Conservation (phyloP, 2,329 filamentous ascomycete species). For the Aspergillus bombycis region DNA sequence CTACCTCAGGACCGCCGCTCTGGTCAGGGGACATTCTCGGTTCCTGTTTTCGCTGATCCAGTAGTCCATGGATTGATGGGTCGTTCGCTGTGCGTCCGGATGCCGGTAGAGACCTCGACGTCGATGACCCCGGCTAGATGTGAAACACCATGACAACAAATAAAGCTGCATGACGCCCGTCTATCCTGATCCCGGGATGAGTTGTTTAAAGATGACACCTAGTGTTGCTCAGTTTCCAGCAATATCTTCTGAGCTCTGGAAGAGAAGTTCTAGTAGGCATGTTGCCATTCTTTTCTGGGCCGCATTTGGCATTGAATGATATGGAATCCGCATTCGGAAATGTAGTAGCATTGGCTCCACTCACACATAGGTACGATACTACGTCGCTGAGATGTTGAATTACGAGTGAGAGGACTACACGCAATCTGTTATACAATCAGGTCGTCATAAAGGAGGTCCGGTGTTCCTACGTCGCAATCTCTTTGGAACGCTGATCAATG, state of each 20-base stretch:
- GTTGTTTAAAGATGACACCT: not conserved
- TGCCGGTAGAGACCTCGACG: not conserved
- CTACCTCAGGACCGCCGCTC: not conserved
- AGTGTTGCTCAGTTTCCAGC: not conserved
- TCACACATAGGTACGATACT: not conserved
- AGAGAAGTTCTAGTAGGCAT: not conserved
- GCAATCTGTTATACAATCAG: not conserved
- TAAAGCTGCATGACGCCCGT: not conserved
- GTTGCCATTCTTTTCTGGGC: not conserved
- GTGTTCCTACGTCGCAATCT: not conserved
- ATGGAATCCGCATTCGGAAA: not conserved
- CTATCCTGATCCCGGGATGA: not conserved
- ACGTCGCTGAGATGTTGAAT: not conserved
- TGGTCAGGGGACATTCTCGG: not conserved
- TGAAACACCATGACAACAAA: not conserved
- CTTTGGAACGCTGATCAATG: not conserved
- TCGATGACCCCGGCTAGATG: not conserved
- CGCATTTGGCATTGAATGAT: not conserved
- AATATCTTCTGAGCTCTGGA: not conserved
- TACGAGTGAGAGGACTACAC: not conserved
- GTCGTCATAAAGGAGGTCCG: not conserved
- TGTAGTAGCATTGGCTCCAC: not conserved
- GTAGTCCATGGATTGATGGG: not conserved
- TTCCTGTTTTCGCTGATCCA: not conserved
- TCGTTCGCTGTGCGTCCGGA: not conserved